A percentile compares a stretch with the other conserved stretches of the same genome.
These are phyloP conservation scores for Populus hybrid DNA, from an alignment of 441 rosid species.

Conservation along the genomic window DNA sequence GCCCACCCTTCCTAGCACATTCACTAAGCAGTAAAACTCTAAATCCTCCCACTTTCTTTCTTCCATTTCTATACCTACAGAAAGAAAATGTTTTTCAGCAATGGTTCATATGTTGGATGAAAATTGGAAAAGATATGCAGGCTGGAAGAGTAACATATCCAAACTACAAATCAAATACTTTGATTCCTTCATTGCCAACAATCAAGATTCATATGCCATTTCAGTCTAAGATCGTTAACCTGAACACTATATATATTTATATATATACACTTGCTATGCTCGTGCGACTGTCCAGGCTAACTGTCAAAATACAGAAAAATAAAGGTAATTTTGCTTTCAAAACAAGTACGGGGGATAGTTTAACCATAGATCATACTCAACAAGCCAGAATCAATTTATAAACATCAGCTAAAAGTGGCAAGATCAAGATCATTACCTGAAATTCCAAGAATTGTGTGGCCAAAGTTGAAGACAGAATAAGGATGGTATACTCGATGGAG, in stretches of 20 bases:
- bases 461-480: not conserved
- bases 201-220: not conserved
- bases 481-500: not conserved
- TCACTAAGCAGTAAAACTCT: conserved; percentile 1
- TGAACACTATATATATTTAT: too few relatives aligned
- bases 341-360: not conserved
- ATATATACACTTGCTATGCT: not conserved
- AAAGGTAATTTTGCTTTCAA: not conserved
- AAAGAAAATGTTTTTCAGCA: not conserved
- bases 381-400: not conserved
- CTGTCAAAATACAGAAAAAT: not conserved
- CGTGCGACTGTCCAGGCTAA: not conserved
- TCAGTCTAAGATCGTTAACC: not conserved
- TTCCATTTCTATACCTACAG: not conserved
- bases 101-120: not conserved
- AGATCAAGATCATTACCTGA: not conserved
- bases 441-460: not conserved
- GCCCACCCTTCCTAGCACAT: conserved; percentile 12
- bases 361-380: not conserved
- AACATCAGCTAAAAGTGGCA: not conserved
- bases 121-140: not conserved
- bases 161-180: not conserved
- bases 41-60: conserved; percentile 17
- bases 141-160: not conserved
- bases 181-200: not conserved